phyloP scores from a whole-genome alignment of 805 yeast genomes.

The Pichia rugopelliculosa region DNA sequence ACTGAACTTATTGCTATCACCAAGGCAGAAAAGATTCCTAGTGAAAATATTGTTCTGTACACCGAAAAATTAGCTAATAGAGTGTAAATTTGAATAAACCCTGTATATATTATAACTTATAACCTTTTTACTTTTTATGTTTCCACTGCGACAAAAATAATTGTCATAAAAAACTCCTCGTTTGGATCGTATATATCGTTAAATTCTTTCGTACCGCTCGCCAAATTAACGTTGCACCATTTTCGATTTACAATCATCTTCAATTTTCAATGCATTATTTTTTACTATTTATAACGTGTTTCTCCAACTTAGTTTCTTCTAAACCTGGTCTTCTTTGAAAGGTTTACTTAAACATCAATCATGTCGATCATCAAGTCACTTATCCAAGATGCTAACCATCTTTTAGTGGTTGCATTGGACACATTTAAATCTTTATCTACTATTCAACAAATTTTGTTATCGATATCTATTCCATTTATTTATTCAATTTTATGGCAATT shows the following conservation, averaged over 20 bases:
- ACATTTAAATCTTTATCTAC: constrained; percentile 17
- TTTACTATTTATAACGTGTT: background rate
- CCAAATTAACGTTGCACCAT: background rate
- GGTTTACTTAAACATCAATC: background rate
- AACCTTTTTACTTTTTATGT: no score
- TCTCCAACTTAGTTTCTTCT: background rate
- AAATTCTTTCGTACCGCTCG: background rate
- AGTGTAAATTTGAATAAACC: background rate
- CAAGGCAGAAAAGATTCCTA: constrained; percentile 45
- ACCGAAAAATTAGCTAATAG: background rate
- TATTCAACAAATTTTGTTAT: constrained; percentile 25
- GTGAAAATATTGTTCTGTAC: constrained; percentile 35
- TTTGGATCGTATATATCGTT: background rate
- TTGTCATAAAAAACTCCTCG: background rate
- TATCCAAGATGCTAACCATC: constrained; percentile 14
- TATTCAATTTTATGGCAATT: constrained; percentile 63
- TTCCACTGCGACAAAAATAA: background rate
- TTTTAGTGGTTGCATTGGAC: constrained; percentile 2
- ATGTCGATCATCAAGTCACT: constrained; percentile 25
- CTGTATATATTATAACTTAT: background rate
- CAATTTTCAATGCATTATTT: no score
- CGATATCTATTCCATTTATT: constrained; percentile 49
- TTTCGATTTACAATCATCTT: background rate
- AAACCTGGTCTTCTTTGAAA: no score
- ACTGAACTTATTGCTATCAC: constrained; percentile 44